These are phyloP conservation scores for Baudoinia panamericana DNA, from an alignment of 495 filamentous ascomycete species.

Conservation along the genomic window DNA sequence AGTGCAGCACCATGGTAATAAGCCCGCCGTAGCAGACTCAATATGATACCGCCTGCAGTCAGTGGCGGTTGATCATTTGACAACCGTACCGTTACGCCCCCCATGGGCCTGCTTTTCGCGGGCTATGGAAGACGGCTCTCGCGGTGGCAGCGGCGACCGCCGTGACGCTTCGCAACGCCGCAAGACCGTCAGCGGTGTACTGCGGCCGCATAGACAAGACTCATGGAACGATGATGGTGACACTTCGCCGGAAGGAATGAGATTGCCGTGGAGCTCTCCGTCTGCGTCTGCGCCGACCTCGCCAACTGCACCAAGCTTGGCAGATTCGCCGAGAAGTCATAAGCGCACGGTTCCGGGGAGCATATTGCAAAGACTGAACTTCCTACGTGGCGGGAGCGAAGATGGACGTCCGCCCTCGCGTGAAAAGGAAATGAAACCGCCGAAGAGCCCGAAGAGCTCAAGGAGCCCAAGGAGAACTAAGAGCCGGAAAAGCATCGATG, in stretches of 20 bases:
- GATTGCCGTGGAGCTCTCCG: constrained; percentile 14
- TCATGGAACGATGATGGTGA: neutral
- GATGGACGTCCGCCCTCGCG: constrained; percentile 28
- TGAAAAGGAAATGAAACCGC: constrained; percentile 10
- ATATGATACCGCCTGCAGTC: too few species aligned
- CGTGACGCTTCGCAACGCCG: constrained; percentile 10
- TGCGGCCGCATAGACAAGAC: neutral
- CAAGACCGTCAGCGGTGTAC: constrained; percentile 15
- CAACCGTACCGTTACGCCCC: too few species aligned
- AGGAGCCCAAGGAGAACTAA: constrained; percentile 13
- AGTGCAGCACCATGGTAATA: too few species aligned
- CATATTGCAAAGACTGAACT: constrained; percentile 43
- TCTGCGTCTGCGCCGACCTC: constrained; percentile 8
- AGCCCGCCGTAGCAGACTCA: too few species aligned
- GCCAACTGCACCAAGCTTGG: neutral
- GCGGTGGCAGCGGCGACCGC: constrained; percentile 9
- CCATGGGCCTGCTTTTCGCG: constrained; percentile 4
- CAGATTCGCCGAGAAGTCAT: constrained; percentile 31
- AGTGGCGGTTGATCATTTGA: too few species aligned
- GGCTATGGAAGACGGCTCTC: constrained; percentile 10
- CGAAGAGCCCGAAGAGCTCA: constrained; percentile 17
- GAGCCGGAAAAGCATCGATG: constrained; percentile 20
- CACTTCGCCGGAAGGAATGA: constrained; percentile 8
- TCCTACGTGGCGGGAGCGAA: constrained; percentile 29
- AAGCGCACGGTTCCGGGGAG: constrained; percentile 54